Base-by-base conservation (phyloP, 2,329 filamentous ascomycete genomes). In the Fusarium concolor region DNA sequence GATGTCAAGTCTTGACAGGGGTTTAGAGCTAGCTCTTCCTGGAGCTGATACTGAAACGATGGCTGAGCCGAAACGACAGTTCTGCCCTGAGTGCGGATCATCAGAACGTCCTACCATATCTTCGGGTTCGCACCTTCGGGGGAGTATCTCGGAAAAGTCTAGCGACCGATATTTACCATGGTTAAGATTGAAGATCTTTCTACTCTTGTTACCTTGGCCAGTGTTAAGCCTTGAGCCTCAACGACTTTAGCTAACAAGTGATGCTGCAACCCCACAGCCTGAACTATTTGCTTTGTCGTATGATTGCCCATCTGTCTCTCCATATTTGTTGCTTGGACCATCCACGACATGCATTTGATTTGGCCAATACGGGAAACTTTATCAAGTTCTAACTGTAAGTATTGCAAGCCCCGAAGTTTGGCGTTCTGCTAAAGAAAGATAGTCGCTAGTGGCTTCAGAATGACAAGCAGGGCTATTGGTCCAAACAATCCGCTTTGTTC, bases 21-120 rank as follows among this genome's bases (percentile, higher is more conserved):
- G 49, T 67, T 35, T 18, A 43, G 24, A 37, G 24, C 55, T 56
- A 55, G 54, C 58, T 24, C 39, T 61, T 61, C 57, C 58, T 53
- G 38, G 55, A 71, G 58, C 71, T 73, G 70, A 73, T 46, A 55
- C 71, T 70, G 71, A 73, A 72, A 73, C 71, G 50, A 55, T 66
- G 45, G 66, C 51, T 58, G 50, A 58, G 62, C 68, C 63, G 44
- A 63, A 57, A 56, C 52, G 44, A 39, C 39, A 50, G 24, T 51
- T 51, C 47, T 24, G 42, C 22, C 45, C n/a, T 42, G 47, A 38
- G 47, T 35, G 38, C 45, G 47, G 46, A 54, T 68, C 62, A 59
- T 53, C 39, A 41, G 37, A 50, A 55, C 54, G 56, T 31, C 47
- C 54, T 62, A 58, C 71, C 71, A 51, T 42, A 61, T 39, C 67